Percentiles rank a stretch among this genome's conserved stretches.
phyloP scores from a whole-genome alignment of 2,329 filamentous ascomycete species.

The Fusarium decemcellulare region DNA sequence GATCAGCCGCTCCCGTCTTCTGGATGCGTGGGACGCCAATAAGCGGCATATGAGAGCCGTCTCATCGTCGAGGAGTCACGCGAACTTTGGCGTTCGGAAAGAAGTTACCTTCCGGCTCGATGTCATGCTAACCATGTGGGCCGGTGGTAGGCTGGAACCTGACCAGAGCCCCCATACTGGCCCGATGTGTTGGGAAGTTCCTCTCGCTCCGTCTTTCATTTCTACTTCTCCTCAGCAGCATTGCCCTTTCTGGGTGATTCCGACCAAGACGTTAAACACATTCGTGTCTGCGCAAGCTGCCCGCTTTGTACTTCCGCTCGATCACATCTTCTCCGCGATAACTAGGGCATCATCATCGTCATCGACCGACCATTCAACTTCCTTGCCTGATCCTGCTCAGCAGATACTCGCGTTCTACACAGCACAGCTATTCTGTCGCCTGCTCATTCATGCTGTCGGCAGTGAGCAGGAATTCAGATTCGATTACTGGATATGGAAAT shows the following conservation, averaged over 20 bases:
- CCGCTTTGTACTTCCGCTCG: conserved; percentile 6
- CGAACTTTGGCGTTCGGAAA: conserved; percentile 5
- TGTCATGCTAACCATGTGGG: background rate
- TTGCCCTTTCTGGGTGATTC: background rate
- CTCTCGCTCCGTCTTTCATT: background rate
- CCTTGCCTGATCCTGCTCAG: background rate
- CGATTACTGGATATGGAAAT: conserved; percentile 5
- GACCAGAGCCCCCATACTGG: background rate
- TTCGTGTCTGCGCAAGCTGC: conserved; percentile 3
- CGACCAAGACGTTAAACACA: background rate
- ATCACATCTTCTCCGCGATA: conserved; percentile 4
- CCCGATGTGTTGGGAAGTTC: background rate
- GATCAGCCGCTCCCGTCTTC: background rate
- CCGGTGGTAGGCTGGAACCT: background rate
- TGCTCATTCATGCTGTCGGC: conserved; percentile 2
- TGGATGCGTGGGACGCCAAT: conserved; percentile 13
- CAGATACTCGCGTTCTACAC: conserved; percentile 13
- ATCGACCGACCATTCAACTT: background rate
- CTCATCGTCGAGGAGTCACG: background rate
- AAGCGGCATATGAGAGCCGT: conserved; percentile 13
- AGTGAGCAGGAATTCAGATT: background rate
- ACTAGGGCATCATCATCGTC: background rate
- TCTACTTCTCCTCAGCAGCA: background rate
- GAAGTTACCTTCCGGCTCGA: conserved; percentile 7
- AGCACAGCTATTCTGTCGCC: conserved; percentile 6